Evolutionary conservation across 2,329 filamentous ascomycete genomes (phyloP).

Genomic region (Fusarium dimerum): DNA sequence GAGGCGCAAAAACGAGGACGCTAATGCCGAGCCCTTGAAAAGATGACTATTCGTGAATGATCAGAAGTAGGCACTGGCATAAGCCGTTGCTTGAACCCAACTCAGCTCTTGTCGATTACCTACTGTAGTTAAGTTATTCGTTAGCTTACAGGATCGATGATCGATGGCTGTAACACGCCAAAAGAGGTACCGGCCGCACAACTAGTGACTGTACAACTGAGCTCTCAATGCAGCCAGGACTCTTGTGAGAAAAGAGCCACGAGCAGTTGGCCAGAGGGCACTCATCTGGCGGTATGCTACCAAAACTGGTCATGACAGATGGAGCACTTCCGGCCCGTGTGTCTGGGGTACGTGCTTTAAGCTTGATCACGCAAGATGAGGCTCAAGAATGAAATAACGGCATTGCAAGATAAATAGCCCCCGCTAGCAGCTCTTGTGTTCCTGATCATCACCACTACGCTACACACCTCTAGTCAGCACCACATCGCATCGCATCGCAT

Average conservation of each 20-base stretch:
- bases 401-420: slow-evolving; percentile 1
- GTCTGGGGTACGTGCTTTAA: slow-evolving; percentile 14
- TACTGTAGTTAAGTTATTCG: background rate
- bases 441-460: background rate
- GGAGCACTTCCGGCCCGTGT: slow-evolving; percentile 12
- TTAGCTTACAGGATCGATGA: background rate
- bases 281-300: background rate
- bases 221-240: background rate
- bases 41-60: too few relatives aligned
- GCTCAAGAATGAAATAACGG: slow-evolving; percentile 17
- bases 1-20: background rate
- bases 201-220: background rate
- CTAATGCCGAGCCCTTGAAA: background rate
- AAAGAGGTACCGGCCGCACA: too few relatives aligned
- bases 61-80: too few relatives aligned
- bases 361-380: slow-evolving; percentile 21
- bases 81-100: too few relatives aligned
- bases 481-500: too few relatives aligned
- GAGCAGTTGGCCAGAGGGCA: background rate
- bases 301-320: background rate
- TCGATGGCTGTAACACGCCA: background rate
- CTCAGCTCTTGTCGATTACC: too few relatives aligned
- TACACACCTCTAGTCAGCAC: background rate
- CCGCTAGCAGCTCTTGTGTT: background rate
- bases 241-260: background rate